phyloP scores from a whole-genome alignment of 192 early-diverging fungal genomes.

The Coemansia pectinata region DNA sequence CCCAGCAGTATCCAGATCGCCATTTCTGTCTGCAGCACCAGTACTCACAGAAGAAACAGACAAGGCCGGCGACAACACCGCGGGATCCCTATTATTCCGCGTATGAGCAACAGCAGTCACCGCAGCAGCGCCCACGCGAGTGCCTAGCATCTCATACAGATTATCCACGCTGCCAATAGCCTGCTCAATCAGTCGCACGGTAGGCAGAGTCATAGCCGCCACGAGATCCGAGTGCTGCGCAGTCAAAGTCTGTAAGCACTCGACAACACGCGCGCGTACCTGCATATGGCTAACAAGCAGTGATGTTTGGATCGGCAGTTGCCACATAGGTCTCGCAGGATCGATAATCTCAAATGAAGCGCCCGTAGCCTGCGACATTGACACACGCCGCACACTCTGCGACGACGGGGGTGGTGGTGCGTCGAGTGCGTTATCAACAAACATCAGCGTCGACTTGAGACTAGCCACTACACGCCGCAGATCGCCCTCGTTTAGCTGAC shows the following conservation, averaged over 20 bases:
- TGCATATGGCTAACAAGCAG: constrained; percentile 23
- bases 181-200: constrained; percentile 29
- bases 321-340: constrained; percentile 4
- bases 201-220: constrained; percentile 13
- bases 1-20: background rate
- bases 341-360: background rate
- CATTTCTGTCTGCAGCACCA: background rate
- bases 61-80: background rate
- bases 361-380: background rate
- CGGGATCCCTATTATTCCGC: background rate
- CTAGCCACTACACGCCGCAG: background rate
- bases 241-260: constrained; percentile 23
- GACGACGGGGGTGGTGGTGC: constrained; percentile 21
- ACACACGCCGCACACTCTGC: background rate
- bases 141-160: constrained; percentile 20
- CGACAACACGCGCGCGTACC: constrained; percentile 25
- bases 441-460: constrained; percentile 30
- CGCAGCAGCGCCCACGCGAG: constrained; percentile 7
- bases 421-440: constrained; percentile 53
- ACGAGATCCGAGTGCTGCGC: background rate
- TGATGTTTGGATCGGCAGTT: constrained; percentile 17
- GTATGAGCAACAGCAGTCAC: background rate
- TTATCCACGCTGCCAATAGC: constrained; percentile 25
- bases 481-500: background rate
- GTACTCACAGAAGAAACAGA: background rate